A percentile compares a stretch with the other conserved stretches of the same genome.
Evolutionary conservation across 2,329 filamentous ascomycete species (phyloP).

Genomic region (Arthrinium phaeospermum): DNA sequence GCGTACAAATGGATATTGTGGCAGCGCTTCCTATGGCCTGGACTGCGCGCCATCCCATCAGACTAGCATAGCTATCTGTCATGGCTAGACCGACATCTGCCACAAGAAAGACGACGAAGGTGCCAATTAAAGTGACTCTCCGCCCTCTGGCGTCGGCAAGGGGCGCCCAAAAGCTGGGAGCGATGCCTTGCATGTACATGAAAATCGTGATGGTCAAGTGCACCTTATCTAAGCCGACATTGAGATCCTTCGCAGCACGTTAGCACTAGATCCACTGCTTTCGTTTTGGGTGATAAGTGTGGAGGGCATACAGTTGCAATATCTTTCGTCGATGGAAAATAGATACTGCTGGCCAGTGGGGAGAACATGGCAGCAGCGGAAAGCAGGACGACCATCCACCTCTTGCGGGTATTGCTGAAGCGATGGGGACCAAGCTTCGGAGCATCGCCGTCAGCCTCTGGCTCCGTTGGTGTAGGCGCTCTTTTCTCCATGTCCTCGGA

Average conservation of each 20-base stretch:
- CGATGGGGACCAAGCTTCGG: not conserved
- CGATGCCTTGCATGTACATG: constrained; percentile 56
- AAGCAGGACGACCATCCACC: not conserved
- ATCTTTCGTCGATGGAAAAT: constrained; percentile 50
- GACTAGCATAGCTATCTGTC: constrained; percentile 46
- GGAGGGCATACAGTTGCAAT: constrained; percentile 40
- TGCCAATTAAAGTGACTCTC: constrained; percentile 48
- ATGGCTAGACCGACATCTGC: constrained; percentile 53
- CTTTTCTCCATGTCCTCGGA: not conserved
- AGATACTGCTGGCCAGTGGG: constrained; percentile 57
- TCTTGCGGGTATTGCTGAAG: not conserved
- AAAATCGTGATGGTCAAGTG: constrained; percentile 52
- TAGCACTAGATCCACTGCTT: not conserved
- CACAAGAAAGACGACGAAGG: constrained; percentile 52
- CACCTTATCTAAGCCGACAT: constrained; percentile 39
- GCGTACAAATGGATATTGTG: constrained; percentile 51
- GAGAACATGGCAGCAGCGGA: constrained; percentile 55
- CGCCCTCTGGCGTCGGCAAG: constrained; percentile 54
- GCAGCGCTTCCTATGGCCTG: constrained; percentile 55
- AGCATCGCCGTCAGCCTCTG: not conserved
- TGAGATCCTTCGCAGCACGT: constrained; percentile 33
- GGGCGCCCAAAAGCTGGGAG: constrained; percentile 54
- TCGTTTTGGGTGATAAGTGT: not conserved
- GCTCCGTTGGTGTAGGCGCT: not conserved
- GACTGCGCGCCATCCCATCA: constrained; percentile 52